Base-by-base conservation (phyloP, 768 basidiomycete species). In the Boletus rex-veris region DNA sequence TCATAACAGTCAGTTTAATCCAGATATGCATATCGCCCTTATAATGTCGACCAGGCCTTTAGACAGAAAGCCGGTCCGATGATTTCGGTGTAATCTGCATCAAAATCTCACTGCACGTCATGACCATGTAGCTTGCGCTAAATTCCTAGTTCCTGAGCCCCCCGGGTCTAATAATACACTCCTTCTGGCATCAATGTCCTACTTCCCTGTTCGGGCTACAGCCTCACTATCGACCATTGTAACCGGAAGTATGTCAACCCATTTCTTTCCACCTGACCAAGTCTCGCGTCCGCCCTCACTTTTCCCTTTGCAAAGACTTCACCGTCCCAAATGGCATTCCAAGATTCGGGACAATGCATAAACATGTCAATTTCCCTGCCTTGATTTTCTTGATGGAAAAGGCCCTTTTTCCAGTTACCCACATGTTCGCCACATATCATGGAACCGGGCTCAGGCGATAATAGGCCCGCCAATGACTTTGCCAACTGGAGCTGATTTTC, bases 281-380 rank as follows among this genome's bases (percentile, higher is more conserved):
- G 3, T 14, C 18, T 53, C 28, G n/a, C 37, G 1, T 54, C 38
- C 7, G 51, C 57, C 41, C 3, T 52, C 7, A 65, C 64, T 0
- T 40, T 44, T 8, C 60, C 63, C 31, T 62, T 47, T 10, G n/a
- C 38, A 24, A 77, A 76, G 0, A 74, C 61, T 18, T 60, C 64
- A 1, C 70, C 71, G 33, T 77, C 66, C 75, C 75, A 77, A 44
- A 77, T 26, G 21, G 57, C 68, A 26, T 12, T 55, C 75, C 75
- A 77, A 46, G 64, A 70, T 45, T 71, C 66, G 3, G 73, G 65
- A 2, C 19, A 26, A 39, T 77, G 74, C 38, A 64, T 62, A 50
- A 73, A 76, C 36, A 54, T 50, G 1, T 58, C 52, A 4, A 54
- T 2, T 8, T 7, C 15, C 19, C 6, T 39, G 5, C 48, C 46